Evolutionary conservation across 106 monocot species (phyloP), one percentile per base, ranked within the genome.

Genomic region (Dioscorea dumetorum): DNA sequence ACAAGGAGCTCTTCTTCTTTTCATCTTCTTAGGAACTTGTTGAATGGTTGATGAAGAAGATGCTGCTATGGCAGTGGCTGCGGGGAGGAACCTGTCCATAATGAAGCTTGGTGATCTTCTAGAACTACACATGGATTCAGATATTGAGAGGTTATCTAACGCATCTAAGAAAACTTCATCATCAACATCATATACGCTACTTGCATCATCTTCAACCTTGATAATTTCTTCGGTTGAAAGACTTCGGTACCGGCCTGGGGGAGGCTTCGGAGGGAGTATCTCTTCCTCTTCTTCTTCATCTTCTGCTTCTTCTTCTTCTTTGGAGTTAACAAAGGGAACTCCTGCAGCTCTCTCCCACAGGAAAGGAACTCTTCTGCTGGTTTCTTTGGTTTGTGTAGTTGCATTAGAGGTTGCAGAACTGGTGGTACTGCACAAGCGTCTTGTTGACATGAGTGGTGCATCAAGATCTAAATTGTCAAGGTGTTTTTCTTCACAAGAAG

Each of bases 51-150:
- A 54, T 0, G 80, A 79, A n/a, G 78, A 69, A n/a, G 78, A 69
- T 28, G 61, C 53, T 59, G 85, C 90, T 24, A 90, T 52, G 4
- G 83, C 86, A n/a, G 74, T 77, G 54, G 90, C 86, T 18, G 83
- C 90, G 3, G 81, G 90, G 22, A 90, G 83, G 63, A 86, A 87
- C 35, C 90, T 77, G 24, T 80, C 74, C 86, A 90, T 86, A 72
- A 90, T 87, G 75, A 86, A 90, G 61, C 86, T 83, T 24, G 86
- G 83, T 5, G 83, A 22, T 76, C 20, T 59, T 60, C 81, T 16
- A 67, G 48, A 2, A 41, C 41, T 41, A 41, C 3, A 10, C 41
- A 41, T 41, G 41, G 70, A 51, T 9, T 79, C 81, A 0, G 78
- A 60, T 61, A 76, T 18, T 0, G 83, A 83, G 33, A 80, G 52